These are phyloP conservation scores for Niebla homalea DNA, from an alignment of 495 filamentous ascomycete species.

Conservation along the genomic window DNA sequence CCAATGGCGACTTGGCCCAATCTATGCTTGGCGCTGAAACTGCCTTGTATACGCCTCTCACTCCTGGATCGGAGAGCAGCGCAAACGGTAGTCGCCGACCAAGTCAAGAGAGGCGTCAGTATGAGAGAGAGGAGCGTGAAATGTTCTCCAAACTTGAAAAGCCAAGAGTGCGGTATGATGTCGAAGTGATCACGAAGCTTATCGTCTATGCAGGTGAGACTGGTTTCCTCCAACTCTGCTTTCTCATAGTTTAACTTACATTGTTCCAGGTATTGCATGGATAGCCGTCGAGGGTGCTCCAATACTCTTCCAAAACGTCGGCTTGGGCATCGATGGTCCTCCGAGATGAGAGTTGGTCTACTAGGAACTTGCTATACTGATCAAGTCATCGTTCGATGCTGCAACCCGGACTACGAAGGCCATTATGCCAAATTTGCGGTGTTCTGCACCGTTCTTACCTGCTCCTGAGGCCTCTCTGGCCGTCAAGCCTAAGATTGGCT, in stretches of 20 bases:
- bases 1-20: conserved; percentile 49
- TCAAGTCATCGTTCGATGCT: too few relatives aligned
- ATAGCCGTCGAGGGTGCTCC: conserved; percentile 55
- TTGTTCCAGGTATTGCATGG: conserved; percentile 60
- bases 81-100: conserved; percentile 6
- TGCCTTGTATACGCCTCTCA: conserved; percentile 23
- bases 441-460: too few relatives aligned
- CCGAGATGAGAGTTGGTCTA: conserved; percentile 4
- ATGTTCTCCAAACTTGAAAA: conserved; percentile 75
- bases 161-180: conserved; percentile 87
- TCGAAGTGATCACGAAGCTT: conserved; percentile 91
- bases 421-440: too few relatives aligned
- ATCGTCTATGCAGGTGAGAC: conserved; percentile 85
- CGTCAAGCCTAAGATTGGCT: too few relatives aligned
- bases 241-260: too few relatives aligned
- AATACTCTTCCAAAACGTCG: conserved; percentile 51
- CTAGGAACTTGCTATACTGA: too few relatives aligned
- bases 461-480: too few relatives aligned
- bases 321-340: conserved; percentile 33
- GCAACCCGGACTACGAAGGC: too few relatives aligned
- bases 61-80: conserved; percentile 22
- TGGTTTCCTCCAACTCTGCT: too few relatives aligned
- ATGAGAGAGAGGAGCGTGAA: conserved; percentile 54
- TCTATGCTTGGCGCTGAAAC: conserved; percentile 48
- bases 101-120: conserved; percentile 34